Percentiles rank a stretch among this genome's conserved stretches.
phyloP scores from a whole-genome alignment of 495 filamentous ascomycete genomes.

The Immersiella caudata region DNA sequence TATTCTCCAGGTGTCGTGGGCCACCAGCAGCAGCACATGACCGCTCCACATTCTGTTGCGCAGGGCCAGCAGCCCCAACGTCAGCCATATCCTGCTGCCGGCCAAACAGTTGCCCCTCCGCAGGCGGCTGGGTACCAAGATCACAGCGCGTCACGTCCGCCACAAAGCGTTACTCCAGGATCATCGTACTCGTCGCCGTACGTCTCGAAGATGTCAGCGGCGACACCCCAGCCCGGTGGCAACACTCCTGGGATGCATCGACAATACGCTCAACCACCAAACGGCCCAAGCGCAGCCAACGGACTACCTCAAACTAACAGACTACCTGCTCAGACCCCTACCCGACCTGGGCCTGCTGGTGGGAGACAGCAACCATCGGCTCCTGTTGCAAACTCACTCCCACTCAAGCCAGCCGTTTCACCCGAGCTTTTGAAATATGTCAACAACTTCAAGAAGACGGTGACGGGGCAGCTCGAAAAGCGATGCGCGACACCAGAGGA shows the following conservation, averaged over 20 bases:
- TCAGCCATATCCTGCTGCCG: conserved; percentile 19
- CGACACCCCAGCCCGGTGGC: conserved; percentile 24
- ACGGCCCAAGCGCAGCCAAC: conserved; percentile 24
- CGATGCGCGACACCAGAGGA: conserved; percentile 25
- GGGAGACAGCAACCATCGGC: conserved; percentile 21
- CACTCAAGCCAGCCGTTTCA: conserved; percentile 34
- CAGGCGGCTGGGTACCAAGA: conserved; percentile 39
- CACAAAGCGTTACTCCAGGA: conserved; percentile 36
- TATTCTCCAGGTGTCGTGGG: conserved; percentile 37
- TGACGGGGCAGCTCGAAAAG: conserved; percentile 31
- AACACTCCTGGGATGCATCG: conserved; percentile 25
- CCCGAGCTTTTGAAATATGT: conserved; percentile 32
- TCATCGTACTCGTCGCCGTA: conserved; percentile 51
- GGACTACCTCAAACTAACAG: conserved; percentile 27
- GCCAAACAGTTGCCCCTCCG: conserved; percentile 27
- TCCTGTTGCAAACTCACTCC: conserved; percentile 13
- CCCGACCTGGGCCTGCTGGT: conserved; percentile 4
- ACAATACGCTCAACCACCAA: conserved; percentile 21
- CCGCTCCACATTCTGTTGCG: background rate
- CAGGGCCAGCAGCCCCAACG: conserved; percentile 23
- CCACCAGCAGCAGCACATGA: conserved; percentile 25
- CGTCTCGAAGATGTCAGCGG: conserved; percentile 36
- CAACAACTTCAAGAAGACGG: conserved; percentile 35
- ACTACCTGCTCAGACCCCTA: conserved; percentile 14
- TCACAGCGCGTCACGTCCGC: conserved; percentile 33